Conservation (phyloP, 306 rosid genomes). For the Luffa acutangula region DNA sequence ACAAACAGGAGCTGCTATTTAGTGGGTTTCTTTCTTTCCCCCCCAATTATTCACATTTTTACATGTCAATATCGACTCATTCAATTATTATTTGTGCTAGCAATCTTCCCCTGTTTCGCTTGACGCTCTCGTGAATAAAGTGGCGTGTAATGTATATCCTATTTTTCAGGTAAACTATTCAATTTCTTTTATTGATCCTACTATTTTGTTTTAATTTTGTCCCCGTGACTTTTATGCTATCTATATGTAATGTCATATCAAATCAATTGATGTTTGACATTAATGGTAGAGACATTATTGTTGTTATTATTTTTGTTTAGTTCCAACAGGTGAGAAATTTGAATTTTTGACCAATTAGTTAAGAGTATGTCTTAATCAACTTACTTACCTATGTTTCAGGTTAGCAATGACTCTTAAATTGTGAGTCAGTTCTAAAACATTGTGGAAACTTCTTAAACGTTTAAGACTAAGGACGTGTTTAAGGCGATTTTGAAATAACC, state of each 20-base stretch:
- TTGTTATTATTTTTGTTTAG: no score
- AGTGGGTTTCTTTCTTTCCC: neutral
- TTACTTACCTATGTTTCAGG: no score
- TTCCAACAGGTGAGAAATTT: no score
- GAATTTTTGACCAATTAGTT: no score
- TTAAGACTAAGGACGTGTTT: no score
- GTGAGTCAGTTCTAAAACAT: no score
- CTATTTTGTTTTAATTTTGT: neutral
- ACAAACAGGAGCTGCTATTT: neutral
- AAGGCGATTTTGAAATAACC: no score
- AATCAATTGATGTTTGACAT: neutral
- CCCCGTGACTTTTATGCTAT: neutral
- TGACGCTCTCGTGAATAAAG: neutral
- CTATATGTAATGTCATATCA: neutral
- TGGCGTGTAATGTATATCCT: neutral
- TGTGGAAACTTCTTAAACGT: no score
- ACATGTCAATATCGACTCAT: constrained; percentile 6
- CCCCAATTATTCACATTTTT: neutral
- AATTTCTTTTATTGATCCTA: neutral
- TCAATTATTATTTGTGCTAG: neutral
- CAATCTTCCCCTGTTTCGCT: neutral
- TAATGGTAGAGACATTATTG: no score
- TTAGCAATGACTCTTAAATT: no score
- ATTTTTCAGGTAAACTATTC: neutral
- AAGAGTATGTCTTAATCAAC: no score